phyloP scores from a whole-genome alignment of 2,329 filamentous ascomycete species.

The Sclerotinia minor region DNA sequence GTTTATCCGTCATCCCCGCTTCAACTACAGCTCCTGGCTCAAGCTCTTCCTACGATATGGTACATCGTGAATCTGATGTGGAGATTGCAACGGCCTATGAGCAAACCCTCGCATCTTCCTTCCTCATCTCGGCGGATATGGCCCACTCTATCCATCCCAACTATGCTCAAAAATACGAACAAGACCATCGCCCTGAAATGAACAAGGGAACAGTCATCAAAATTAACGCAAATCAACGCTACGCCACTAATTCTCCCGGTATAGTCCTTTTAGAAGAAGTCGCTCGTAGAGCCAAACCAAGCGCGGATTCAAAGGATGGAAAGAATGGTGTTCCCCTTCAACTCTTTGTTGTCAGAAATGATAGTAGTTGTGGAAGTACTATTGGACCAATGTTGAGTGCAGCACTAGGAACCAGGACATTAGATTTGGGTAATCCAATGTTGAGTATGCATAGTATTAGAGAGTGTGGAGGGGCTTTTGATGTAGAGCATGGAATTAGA shows the following conservation, averaged over 20 bases:
- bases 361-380: conserved; percentile 90
- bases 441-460: conserved; percentile 93
- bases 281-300: conserved; percentile 60
- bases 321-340: conserved; percentile 78
- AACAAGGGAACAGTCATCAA: conserved; percentile 98
- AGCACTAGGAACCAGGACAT: conserved; percentile 78
- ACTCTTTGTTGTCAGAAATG: conserved; percentile 94
- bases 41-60: conserved; percentile 64
- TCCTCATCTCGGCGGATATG: conserved; percentile 97
- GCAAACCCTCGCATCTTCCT: conserved; percentile 86
- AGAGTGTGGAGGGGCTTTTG: conserved; percentile 84
- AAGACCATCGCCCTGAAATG: conserved; percentile 87
- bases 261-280: conserved; percentile 91
- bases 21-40: conserved; percentile 45
- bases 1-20: conserved; percentile 76
- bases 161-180: conserved; percentile 88
- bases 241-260: conserved; percentile 93
- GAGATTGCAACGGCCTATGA: conserved; percentile 82
- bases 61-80: conserved; percentile 53
- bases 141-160: conserved; percentile 95
- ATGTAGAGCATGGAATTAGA: conserved; percentile 82
- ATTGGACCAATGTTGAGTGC: conserved; percentile 97
- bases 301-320: conserved; percentile 48
- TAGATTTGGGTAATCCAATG: conserved; percentile 83
- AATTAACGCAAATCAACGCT: conserved; percentile 95